Percentiles rank a stretch among this genome's conserved stretches.
Conservation (phyloP, 139 green algal genomes). For the Chlamydomonas schloesseri region DNA sequence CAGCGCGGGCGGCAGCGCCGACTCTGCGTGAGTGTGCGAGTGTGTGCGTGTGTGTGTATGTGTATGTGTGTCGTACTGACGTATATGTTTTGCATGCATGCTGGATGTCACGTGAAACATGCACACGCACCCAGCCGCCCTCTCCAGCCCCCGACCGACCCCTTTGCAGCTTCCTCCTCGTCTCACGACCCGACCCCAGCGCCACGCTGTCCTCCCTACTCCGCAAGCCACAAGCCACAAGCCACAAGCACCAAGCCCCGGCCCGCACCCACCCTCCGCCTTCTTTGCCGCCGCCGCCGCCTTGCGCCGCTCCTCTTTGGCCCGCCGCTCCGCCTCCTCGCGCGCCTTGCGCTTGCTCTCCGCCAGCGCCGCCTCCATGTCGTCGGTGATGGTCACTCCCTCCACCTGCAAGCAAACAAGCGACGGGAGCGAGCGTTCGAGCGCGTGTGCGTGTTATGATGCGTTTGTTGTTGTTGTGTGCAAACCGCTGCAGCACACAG, state of each 20-base stretch:
- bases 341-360: constrained; percentile 36
- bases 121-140: too few relatives aligned
- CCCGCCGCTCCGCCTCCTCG: constrained; percentile 23
- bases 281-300: constrained; percentile 33
- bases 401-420: constrained; percentile 53
- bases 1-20: constrained; percentile 49
- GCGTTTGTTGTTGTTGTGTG: too few relatives aligned
- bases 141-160: not conserved
- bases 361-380: constrained; percentile 52
- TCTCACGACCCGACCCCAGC: not conserved
- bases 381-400: constrained; percentile 68
- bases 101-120: too few relatives aligned
- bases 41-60: too few relatives aligned
- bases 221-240: not conserved
- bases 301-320: constrained; percentile 38
- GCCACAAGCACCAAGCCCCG: too few relatives aligned
- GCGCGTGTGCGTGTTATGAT: too few relatives aligned
- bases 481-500: not conserved
- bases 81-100: too few relatives aligned
- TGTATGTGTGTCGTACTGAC: too few relatives aligned
- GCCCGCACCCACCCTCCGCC: constrained; percentile 7
- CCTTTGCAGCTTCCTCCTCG: not conserved
- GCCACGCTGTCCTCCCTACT: not conserved
- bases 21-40: constrained; percentile 17
- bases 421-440: too few relatives aligned